phyloP scores from a whole-genome alignment of 2,329 filamentous ascomycete species.

The Scedosporium minutisporum region DNA sequence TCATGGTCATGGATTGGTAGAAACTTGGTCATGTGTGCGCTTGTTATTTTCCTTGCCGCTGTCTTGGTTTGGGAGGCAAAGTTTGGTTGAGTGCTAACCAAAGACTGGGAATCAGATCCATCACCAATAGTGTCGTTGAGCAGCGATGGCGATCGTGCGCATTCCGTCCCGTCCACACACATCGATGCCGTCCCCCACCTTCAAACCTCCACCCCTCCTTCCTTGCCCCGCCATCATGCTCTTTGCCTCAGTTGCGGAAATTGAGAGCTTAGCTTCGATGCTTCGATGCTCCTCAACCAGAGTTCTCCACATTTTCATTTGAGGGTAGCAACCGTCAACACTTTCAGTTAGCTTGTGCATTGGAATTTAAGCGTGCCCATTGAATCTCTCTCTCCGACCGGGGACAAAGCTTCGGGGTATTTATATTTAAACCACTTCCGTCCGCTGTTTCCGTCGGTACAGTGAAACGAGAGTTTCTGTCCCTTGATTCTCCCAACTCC shows the following conservation, averaged over 20 bases:
- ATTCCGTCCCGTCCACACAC: neutral
- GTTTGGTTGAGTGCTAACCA: neutral
- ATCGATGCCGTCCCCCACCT: neutral
- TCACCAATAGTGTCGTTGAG: too few species aligned
- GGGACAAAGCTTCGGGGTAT: neutral
- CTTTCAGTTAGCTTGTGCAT: neutral
- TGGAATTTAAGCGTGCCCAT: neutral
- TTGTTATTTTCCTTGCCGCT: neutral
- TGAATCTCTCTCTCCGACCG: neutral
- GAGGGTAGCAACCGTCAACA: neutral
- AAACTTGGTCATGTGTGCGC: conserved; percentile 1
- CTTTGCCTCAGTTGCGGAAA: neutral
- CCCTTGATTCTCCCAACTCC: neutral
- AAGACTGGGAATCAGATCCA: neutral
- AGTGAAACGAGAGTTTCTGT: neutral
- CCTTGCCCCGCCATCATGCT: neutral
- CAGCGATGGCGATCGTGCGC: neutral
- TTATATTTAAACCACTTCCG: neutral
- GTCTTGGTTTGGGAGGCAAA: neutral
- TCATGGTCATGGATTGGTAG: neutral
- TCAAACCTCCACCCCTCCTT: neutral
- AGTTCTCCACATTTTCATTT: neutral
- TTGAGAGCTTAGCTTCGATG: neutral
- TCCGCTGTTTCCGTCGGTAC: neutral
- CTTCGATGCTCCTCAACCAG: neutral